phyloP scores from a whole-genome alignment of 73 alveolate species.

The Paramecium sonneborni region DNA sequence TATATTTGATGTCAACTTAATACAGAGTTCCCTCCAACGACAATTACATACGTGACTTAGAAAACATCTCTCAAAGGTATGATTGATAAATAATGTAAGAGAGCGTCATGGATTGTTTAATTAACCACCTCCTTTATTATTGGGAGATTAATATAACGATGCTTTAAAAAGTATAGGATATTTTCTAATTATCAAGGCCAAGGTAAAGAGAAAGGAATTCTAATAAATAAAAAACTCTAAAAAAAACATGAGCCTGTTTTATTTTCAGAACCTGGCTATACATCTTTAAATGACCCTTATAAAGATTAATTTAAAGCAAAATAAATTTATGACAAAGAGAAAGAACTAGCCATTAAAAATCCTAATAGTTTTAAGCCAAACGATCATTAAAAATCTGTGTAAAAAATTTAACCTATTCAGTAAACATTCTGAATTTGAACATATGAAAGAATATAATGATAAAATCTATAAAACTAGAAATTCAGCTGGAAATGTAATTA shows the following conservation, averaged over 20 bases:
- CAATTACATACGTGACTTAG: slow-evolving; percentile 29
- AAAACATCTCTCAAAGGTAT: slow-evolving; percentile 10
- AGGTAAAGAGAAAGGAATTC: slow-evolving; percentile 18
- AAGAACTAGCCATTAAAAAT: slow-evolving; percentile 16
- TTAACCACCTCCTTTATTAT: slow-evolving; percentile 17
- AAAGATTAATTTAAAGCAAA: slow-evolving; percentile 28
- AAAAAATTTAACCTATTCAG: background rate
- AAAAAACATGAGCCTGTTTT: slow-evolving; percentile 32
- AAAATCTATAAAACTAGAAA: background rate
- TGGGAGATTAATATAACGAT: slow-evolving; percentile 50
- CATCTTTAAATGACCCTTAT: slow-evolving; percentile 15
- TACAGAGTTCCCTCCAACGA: slow-evolving; percentile 31
- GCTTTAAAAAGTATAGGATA: background rate
- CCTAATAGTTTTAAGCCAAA: slow-evolving; percentile 26
- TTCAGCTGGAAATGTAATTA: slow-evolving; percentile 5
- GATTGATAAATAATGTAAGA: background rate
- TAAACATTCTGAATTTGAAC: slow-evolving; percentile 50
- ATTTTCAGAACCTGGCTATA: slow-evolving; percentile 20
- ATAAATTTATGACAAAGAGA: slow-evolving; percentile 36
- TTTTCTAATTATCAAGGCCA: background rate
- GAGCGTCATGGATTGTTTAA: slow-evolving; percentile 37
- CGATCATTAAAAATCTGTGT: slow-evolving; percentile 7
- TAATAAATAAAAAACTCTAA: background rate
- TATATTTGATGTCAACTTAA: slow-evolving; percentile 36
- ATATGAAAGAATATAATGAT: slow-evolving; percentile 10